Evolutionary conservation across 768 basidiomycete species (phyloP).

Genomic region (Xerocomellus amylosporus): DNA sequence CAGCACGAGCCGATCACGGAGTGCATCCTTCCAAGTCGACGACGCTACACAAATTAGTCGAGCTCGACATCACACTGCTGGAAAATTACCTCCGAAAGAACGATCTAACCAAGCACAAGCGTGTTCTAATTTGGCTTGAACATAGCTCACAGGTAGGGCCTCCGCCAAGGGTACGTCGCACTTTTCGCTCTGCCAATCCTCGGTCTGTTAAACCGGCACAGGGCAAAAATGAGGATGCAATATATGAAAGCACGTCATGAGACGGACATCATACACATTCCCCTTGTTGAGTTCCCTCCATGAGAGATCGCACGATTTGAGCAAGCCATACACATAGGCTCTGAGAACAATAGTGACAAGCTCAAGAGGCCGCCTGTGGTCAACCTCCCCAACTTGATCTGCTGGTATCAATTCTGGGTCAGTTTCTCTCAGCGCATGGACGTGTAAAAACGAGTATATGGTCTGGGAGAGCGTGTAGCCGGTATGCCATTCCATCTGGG

Average conservation of each 20-base stretch:
- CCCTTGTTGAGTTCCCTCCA: constrained; percentile 83
- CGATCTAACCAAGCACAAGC: constrained; percentile 59
- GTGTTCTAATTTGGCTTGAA: constrained; percentile 55
- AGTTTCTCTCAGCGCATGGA: constrained; percentile 60
- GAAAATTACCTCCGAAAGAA: constrained; percentile 40
- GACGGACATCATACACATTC: constrained; percentile 71
- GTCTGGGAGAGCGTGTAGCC: constrained; percentile 87
- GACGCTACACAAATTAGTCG: constrained; percentile 37
- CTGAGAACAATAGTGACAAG: constrained; percentile 69
- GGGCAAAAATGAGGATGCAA: constrained; percentile 12
- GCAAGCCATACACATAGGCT: constrained; percentile 60
- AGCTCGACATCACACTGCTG: neutral
- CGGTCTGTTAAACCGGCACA: constrained; percentile 46
- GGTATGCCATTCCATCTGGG: constrained; percentile 82
- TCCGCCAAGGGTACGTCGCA: constrained; percentile 77
- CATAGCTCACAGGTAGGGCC: constrained; percentile 49
- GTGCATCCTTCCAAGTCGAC: constrained; percentile 47
- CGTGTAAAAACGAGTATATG: constrained; percentile 74
- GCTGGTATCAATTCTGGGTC: constrained; percentile 50
- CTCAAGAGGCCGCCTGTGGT: constrained; percentile 52
- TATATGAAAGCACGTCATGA: constrained; percentile 13
- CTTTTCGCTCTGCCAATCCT: constrained; percentile 91
- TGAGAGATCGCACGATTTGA: constrained; percentile 78
- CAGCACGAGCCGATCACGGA: constrained; percentile 51
- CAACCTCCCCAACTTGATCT: constrained; percentile 24